These are phyloP conservation scores for Corinectria fuckeliana DNA, from an alignment of 2,329 filamentous ascomycete genomes.

Conservation along the genomic window DNA sequence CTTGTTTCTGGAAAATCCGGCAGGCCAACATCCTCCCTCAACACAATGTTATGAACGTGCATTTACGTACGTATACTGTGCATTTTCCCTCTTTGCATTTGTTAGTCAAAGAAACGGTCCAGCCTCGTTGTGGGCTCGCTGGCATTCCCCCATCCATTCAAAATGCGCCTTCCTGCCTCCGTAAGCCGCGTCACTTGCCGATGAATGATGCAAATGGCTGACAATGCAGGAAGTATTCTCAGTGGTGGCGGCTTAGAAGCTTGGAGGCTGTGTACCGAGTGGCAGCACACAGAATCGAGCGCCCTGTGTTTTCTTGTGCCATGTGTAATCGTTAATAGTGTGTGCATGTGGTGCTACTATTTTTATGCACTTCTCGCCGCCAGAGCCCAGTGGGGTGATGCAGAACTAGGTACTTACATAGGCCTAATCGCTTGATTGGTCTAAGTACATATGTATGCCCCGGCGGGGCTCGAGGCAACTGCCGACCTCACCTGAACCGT, in stretches of 20 bases:
- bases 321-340: neutral
- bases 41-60: neutral
- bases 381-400: neutral
- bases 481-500: conserved; percentile 8
- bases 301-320: neutral
- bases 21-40: neutral
- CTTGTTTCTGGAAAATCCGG: neutral
- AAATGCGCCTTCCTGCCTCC: neutral
- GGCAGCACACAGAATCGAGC: neutral
- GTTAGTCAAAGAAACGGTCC: neutral
- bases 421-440: no score
- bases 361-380: conserved; percentile 3
- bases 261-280: neutral
- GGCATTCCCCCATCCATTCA: neutral
- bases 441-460: no score
- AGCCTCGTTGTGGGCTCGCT: neutral
- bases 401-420: no score
- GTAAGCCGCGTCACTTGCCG: neutral
- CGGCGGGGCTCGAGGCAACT: neutral
- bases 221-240: neutral
- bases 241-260: no score
- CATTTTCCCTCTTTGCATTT: neutral
- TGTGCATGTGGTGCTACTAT: neutral
- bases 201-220: neutral
- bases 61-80: neutral